Base-by-base conservation (phyloP, 2,329 filamentous ascomycete species). In the Monosporascus sp. region DNA sequence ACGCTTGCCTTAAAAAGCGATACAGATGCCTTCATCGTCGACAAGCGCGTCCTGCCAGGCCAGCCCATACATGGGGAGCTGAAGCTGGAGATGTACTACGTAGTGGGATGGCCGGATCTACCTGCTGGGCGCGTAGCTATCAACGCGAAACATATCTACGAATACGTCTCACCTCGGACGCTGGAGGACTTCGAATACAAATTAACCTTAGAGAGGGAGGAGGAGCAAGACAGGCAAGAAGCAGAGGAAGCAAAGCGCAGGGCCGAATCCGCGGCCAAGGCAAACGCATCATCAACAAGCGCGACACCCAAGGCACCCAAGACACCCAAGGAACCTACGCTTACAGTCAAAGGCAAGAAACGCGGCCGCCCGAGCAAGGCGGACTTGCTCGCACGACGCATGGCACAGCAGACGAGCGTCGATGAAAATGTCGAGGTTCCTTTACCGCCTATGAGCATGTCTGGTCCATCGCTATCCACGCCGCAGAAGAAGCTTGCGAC, bases 161-260 rank as follows among this genome's bases (percentile, higher is more conserved):
- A 85, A 35, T 86, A 84, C 56, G 81, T 86, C 7, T 84, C 82
- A 0, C 77, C 78, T 2, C 69, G 72, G 11, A 74, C 72, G 9
- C 60, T 84, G 3, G 84, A 87, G 63, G 73, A 81, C 0, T 87
- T 77, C 71, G 82, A 85, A 57, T 76, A 73, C 51, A 63, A 70
- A 2, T 67, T 72, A 15, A 72, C 74, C 49, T 68, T 76, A 22
- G 69, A 74, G 52, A 65, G 73, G 20, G 75, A 78, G n/a, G 70
- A 74, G 40, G 68, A 70, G 31, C 55, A 53, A 18, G 61, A 62
- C 20, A 64, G 60, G 24, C 51, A 64, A 37, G 63, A 68, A 38
- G 59, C 54, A 7, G 62, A 59, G 31, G 62, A 57, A 9, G 55
- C 54, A 9, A 60, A 51, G 46, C 52, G 51, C 46, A 59, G 52